Evolutionary conservation across 2,329 filamentous ascomycete species (phyloP), one percentile per base, ranked within the genome.

Genomic region (Pseudocercospora crystallina): DNA sequence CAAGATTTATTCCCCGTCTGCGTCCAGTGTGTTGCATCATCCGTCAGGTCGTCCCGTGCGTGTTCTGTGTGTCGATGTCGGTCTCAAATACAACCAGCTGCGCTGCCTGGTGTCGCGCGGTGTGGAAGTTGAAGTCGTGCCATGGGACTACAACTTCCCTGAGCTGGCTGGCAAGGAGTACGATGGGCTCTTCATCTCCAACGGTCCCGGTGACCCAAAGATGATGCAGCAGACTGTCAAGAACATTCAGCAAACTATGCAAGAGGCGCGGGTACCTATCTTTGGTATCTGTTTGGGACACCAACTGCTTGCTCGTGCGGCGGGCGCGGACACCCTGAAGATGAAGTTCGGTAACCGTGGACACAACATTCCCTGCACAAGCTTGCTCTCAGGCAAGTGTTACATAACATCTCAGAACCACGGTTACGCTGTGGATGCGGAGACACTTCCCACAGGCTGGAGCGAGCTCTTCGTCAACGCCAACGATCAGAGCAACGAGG

Each of bases 311-410:
- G 90, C 92, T 47, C 83, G 90, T 62, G 90, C 92, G 51, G 84
- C 90, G 30, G 92, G 92, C 48, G 92, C 91, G 40, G 79, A 79
- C 40, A 97, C 94, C 0, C 73, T 81, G 65, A 99, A 99, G 80
- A 95, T 99, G 90, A 97, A 97, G 80, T 99, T 96, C 66, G 94
- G 94, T 76, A 99, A 99, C 77, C 89, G 94, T 66, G 94, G 92
- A 37, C 90, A 95, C 79, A 99, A 99, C 76, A 97, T 99, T 66
- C 94, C 94, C 38, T 96, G 91, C 79, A 97, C 92, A 9, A 96
- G 88, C 75, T 82, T 96, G 81, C 79, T 97, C 60, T 95, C 92
- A 38, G 94, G 94, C 63, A 90, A 90, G 75, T 99, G 94, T 72
- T 92, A 99, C 75, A 99, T 99, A 69, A 99, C 94, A 35, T 97